Evolutionary conservation across 306 rosid genomes (phyloP).

Genomic region (Fragaria ananassa): DNA sequence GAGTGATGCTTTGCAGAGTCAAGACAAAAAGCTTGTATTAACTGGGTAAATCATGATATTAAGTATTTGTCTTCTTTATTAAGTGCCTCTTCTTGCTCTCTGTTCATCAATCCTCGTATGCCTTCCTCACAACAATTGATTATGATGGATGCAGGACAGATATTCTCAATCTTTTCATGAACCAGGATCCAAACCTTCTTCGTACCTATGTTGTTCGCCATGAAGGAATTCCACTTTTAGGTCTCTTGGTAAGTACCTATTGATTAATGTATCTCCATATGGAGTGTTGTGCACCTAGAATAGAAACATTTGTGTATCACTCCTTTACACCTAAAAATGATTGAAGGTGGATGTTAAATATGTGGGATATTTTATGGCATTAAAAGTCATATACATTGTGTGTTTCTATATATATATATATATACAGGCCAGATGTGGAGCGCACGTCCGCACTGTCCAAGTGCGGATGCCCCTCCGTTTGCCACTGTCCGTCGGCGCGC

Average conservation of each 20-base stretch:
- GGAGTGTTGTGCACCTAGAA: slow-evolving; percentile 14
- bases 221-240: slow-evolving; percentile 84
- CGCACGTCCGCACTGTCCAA: too few relatives aligned
- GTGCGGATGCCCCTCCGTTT: too few relatives aligned
- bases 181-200: slow-evolving; percentile 94
- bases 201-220: slow-evolving; percentile 83
- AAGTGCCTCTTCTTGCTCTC: slow-evolving; percentile 18
- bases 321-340: not conserved
- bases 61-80: slow-evolving; percentile 22
- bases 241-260: slow-evolving; percentile 62
- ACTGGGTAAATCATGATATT: slow-evolving; percentile 68
- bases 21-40: slow-evolving; percentile 79
- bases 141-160: slow-evolving; percentile 97
- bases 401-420: too few relatives aligned
- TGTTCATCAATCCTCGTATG: not conserved
- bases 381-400: not conserved
- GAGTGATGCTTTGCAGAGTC: slow-evolving; percentile 68
- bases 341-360: not conserved
- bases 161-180: slow-evolving; percentile 91
- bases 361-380: not conserved
- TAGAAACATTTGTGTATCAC: not conserved
- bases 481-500: too few relatives aligned
- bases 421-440: too few relatives aligned
- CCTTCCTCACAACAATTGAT: slow-evolving; percentile 38
- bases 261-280: not conserved